Base-by-base conservation (phyloP, 2,329 filamentous ascomycete genomes). In the Akanthomyces lecanii region DNA sequence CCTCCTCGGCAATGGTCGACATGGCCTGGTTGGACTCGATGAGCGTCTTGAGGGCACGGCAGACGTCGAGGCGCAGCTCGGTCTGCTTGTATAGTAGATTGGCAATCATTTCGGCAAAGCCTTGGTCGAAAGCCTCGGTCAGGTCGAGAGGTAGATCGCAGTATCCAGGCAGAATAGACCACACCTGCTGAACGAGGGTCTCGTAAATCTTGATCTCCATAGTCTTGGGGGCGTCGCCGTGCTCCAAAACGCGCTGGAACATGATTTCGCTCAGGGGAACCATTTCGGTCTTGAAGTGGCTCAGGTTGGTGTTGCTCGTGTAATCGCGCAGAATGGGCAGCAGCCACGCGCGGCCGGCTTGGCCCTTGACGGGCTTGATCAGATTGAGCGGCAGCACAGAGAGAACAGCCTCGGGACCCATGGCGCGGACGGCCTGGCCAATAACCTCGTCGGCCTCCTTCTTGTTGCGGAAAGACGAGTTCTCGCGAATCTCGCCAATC, bases 161-260 rank as follows among this genome's bases (percentile, higher is more conserved):
- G 78, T 97, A 99, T 1, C 95, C 95, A 0, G 95, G 94, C 18
- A 99, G 82, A 58, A 90, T 89, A 0, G 91, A 92, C 95, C 95
- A 99, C 48, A 94, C 93, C 73, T 99, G 95, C 68, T 96, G 90
- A 10, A 99, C 91, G 5, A 99, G 81, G 0, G 95, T 98, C 77
- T 99, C 94, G 73, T 95, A 99, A 64, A 99, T 96, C 81, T 99
- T 99, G 72, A 95, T 85, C 74, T 98, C 92, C 84, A 97, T 93
- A 0, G 92, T 95, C 81, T 97, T 97, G 72, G 94, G 90, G 16
- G 86, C 87, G 25, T 85, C 80, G 16, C 90, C 91, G 69, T 96
- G 90, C 65, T 96, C 89, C 53, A 97, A 79, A 5, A 98, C 90
- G 67, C 85, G 87, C 73, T 98, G 91, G 74, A 94, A 97, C 81